Conservation (phyloP, 2,329 filamentous ascomycete genomes). For the Phaeophleospora eucalypticola region DNA sequence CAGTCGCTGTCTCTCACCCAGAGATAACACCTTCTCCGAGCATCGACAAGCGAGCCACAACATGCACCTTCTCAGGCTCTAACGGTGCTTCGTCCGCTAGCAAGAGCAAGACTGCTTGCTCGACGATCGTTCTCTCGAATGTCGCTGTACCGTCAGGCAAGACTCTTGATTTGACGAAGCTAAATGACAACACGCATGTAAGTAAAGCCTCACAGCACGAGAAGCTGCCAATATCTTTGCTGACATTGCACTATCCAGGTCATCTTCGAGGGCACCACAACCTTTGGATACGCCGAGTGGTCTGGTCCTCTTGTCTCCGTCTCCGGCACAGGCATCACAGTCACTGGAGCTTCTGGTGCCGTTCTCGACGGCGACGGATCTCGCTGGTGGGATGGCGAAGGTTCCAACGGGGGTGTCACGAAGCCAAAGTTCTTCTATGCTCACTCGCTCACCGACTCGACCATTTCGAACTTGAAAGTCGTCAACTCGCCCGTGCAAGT, state of each 20-base stretch:
- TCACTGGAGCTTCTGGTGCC: conserved; percentile 50
- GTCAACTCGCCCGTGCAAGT: conserved; percentile 86
- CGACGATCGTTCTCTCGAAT: conserved; percentile 30
- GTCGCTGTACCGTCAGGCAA: conserved; percentile 32
- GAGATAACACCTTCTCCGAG: conserved; percentile 9
- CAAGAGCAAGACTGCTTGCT: conserved; percentile 29
- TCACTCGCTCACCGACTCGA: conserved; percentile 49
- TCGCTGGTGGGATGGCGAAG: conserved; percentile 60
- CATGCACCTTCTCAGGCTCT: conserved; percentile 32
- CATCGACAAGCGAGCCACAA: conserved; percentile 20
- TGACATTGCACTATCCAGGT: conserved; percentile 40
- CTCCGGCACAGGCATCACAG: conserved; percentile 52
- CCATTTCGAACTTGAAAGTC: conserved; percentile 54
- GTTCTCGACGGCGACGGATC: conserved; percentile 55
- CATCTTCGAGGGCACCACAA: conserved; percentile 61
- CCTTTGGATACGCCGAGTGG: conserved; percentile 64
- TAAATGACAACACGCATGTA: conserved; percentile 39
- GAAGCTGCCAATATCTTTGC: no score
- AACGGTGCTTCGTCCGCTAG: conserved; percentile 25
- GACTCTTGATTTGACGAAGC: conserved; percentile 38
- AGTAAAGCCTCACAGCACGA: conserved; percentile 24
- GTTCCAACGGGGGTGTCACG: conserved; percentile 56
- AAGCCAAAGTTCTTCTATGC: conserved; percentile 64
- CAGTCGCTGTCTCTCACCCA: neutral
- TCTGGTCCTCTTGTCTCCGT: conserved; percentile 59